Evolutionary conservation across 495 filamentous ascomycete genomes (phyloP).

Genomic region (Lophiostoma macrostomum): DNA sequence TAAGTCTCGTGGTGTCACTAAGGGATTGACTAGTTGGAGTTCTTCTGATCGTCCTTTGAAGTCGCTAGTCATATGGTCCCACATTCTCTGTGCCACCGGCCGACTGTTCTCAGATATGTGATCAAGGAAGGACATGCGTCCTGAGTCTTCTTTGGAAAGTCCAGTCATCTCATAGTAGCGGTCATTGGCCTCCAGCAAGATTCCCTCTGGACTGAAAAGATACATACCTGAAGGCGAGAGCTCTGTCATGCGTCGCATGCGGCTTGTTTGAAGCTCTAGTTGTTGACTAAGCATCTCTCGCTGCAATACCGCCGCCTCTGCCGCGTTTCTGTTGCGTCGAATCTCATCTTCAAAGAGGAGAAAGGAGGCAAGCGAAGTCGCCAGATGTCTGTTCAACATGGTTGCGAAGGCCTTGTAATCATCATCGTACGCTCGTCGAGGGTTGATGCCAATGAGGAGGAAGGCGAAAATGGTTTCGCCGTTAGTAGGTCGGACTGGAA

Average conservation of each 20-base stretch:
- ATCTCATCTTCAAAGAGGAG: conserved; percentile 33
- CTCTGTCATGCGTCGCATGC: conserved; percentile 25
- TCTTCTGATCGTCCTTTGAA: conserved; percentile 23
- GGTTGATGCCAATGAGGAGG: conserved; percentile 47
- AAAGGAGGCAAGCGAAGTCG: conserved; percentile 30
- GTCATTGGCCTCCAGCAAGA: conserved; percentile 20
- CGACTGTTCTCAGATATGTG: conserved; percentile 21
- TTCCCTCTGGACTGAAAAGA: conserved; percentile 23
- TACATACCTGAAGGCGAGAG: conserved; percentile 27
- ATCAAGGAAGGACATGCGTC: conserved; percentile 1
- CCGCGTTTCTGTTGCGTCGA: conserved; percentile 9
- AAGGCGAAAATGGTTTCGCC: conserved; percentile 44
- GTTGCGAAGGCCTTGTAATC: conserved; percentile 36
- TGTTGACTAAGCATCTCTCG: conserved; percentile 21
- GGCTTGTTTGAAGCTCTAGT: conserved; percentile 23
- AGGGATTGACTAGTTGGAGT: conserved; percentile 12
- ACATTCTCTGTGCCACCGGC: conserved; percentile 15
- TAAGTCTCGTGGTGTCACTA: conserved; percentile 1
- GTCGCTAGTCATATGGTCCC: conserved; percentile 24
- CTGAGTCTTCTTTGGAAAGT: conserved; percentile 30
- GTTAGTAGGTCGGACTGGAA: conserved; percentile 39
- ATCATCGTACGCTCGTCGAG: conserved; percentile 43
- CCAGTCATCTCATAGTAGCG: conserved; percentile 38
- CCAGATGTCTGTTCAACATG: conserved; percentile 27
- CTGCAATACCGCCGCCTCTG: conserved; percentile 17